Base-by-base conservation (phyloP, 805 yeast genomes). In the Candida endomychidarum region DNA sequence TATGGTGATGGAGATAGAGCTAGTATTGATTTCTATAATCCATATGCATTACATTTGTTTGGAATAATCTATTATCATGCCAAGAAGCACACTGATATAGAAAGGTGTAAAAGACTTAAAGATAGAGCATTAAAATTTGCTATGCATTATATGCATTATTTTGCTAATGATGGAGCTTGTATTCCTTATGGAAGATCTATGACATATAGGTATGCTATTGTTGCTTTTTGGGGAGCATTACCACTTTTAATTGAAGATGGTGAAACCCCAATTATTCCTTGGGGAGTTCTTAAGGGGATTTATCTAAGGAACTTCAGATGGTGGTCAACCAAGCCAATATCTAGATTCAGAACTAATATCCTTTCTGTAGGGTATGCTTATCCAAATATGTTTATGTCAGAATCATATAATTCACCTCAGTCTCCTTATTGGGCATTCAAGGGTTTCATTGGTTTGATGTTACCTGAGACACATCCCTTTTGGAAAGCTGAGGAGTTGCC, bases 1-100 rank as follows among this genome's bases (percentile, higher is more conserved):
- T 59, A 58, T 40, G 49, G 56, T 12, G 64, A 60, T 47, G 64
- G 64, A 21, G 22, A 28, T 8, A 12, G 18, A 17, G 32, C 37
- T 14, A 41, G 54, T 23, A 50, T 57, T 22, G 64, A 60, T 33
- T 54, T 58, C 42, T 60, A 60, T 37, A 55, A 57, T 34, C 49
- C 59, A 6, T 60, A 54, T 49, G 64, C 65, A 14, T 43, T 58
- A 22, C 65, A 60, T 34, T 59, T 44, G 29, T 60, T 56, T 38
- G 53, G 56, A n/a, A 41, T 60, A 7, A 28, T 59, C 14, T 59
- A 54, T 43, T 34, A 46, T 14, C 28, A 37, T 20, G 21, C 35
- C 1, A 43, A 16, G 26, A 34, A 24, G 24, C 49, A 56, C 6
- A 45, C 41, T 15, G 54, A 52, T 17, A 26, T 41, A 1, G 44